Percentiles rank a stretch among this genome's conserved stretches.
phyloP scores from a whole-genome alignment of 202 grass and related monocot species.

The Dendrocalamus latiflorus region DNA sequence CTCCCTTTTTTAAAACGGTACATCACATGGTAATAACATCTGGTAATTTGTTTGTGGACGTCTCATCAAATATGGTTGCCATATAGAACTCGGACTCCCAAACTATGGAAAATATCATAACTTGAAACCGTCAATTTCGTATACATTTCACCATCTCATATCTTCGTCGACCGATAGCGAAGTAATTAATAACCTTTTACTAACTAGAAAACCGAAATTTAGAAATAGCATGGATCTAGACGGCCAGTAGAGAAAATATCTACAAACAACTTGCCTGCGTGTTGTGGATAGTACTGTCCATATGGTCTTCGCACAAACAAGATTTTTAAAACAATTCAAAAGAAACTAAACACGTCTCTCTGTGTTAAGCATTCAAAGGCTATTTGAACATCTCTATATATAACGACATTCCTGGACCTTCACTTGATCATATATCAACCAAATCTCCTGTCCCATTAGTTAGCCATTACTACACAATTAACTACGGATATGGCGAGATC shows the following conservation, averaged over 20 bases:
- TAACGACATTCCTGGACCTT: not conserved
- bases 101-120: not conserved
- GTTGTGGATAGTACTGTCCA: not conserved
- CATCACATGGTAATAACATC: not conserved
- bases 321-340: not conserved
- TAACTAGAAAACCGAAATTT: not conserved
- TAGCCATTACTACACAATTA: too few relatives aligned
- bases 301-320: not conserved
- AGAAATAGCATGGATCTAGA: not conserved
- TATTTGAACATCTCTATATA: not conserved
- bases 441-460: not conserved
- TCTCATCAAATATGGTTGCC: not conserved
- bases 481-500: slow-evolving; percentile 10
- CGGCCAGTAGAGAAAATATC: not conserved
- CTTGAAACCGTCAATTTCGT: not conserved
- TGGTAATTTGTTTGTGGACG: not conserved
- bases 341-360: not conserved
- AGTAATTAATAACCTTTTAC: not conserved
- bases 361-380: not conserved
- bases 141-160: not conserved
- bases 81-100: not conserved
- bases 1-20: not conserved
- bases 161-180: not conserved
- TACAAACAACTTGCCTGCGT: not conserved
- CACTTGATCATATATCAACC: not conserved